Evolutionary conservation across 2,329 filamentous ascomycete species (phyloP).

Genomic region (Malbranchea cinnamomea): DNA sequence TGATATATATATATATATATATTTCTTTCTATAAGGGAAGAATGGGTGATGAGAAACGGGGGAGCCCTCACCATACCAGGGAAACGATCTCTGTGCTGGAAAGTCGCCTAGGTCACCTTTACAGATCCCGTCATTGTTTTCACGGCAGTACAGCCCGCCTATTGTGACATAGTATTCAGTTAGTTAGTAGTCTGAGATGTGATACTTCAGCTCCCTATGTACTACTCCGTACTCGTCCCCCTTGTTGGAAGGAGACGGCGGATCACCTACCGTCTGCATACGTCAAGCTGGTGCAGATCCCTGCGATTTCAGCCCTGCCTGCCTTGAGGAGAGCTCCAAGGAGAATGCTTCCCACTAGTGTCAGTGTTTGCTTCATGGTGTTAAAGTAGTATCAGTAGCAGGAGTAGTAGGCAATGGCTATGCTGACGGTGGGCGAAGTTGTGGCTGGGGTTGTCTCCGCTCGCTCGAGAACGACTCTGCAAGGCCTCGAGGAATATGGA

Average conservation of each 20-base stretch:
- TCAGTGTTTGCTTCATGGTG: not conserved
- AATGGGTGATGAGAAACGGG: not conserved
- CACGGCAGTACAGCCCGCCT: not conserved
- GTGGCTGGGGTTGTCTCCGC: too few species aligned
- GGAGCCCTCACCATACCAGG: not conserved
- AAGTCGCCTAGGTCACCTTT: conserved; percentile 1
- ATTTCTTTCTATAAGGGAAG: not conserved
- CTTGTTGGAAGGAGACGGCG: not conserved
- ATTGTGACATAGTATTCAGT: not conserved
- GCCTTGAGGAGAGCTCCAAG: not conserved
- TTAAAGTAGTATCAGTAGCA: too few species aligned
- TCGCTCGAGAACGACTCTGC: too few species aligned
- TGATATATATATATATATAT: not conserved
- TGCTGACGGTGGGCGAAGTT: too few species aligned
- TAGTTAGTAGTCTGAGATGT: too few species aligned
- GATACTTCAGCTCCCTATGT: too few species aligned
- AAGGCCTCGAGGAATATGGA: too few species aligned
- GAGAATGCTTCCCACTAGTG: not conserved
- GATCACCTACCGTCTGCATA: conserved; percentile 1
- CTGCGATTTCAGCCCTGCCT: not conserved
- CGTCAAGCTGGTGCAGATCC: not conserved
- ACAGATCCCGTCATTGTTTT: not conserved
- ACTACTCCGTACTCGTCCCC: not conserved
- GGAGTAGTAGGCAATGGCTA: too few species aligned
- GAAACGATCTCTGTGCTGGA: not conserved